phyloP scores from a whole-genome alignment of 441 rosid genomes.

The Jatropha multifida region DNA sequence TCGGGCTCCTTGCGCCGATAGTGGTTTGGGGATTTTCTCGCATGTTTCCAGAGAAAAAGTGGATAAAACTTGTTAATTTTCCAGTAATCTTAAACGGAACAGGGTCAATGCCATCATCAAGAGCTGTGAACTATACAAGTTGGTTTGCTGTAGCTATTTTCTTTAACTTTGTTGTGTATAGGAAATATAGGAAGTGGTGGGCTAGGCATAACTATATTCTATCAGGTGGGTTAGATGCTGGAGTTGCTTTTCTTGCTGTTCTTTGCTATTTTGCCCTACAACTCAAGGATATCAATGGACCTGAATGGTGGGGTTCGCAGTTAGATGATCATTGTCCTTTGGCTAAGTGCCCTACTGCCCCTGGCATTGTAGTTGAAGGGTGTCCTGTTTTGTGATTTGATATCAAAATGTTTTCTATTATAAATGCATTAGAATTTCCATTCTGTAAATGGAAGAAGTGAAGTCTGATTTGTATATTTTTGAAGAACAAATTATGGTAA shows the following conservation, averaged over 20 bases:
- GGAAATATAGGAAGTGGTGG: conserved; percentile 46
- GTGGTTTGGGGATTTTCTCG: conserved; percentile 36
- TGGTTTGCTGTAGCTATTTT: conserved; percentile 44
- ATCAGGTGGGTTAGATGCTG: conserved; percentile 48
- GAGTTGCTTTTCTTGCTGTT: conserved; percentile 44
- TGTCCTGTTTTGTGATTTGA: conserved; percentile 37
- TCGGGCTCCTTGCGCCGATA: conserved; percentile 38
- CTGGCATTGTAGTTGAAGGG: conserved; percentile 33
- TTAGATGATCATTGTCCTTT: conserved; percentile 45
- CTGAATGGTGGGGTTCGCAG: conserved; percentile 47
- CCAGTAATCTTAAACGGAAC: conserved; percentile 37
- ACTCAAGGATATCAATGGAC: conserved; percentile 30
- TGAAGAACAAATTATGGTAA: too few relatives aligned
- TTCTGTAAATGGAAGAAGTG: too few relatives aligned
- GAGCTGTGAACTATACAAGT: conserved; percentile 39
- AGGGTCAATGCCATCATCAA: conserved; percentile 36
- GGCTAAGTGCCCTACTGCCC: conserved; percentile 48
- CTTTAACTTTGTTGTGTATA: conserved; percentile 43
- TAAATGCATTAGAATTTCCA: too few relatives aligned
- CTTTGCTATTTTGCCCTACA: conserved; percentile 38
- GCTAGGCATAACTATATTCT: conserved; percentile 46
- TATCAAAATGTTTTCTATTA: too few relatives aligned
- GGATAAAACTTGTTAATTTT: conserved; percentile 40
- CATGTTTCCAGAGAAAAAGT: conserved; percentile 31
- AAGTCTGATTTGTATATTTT: too few relatives aligned